Evolutionary conservation across 257 asterid genomes (phyloP).

Genomic region (Striga asiatica): DNA sequence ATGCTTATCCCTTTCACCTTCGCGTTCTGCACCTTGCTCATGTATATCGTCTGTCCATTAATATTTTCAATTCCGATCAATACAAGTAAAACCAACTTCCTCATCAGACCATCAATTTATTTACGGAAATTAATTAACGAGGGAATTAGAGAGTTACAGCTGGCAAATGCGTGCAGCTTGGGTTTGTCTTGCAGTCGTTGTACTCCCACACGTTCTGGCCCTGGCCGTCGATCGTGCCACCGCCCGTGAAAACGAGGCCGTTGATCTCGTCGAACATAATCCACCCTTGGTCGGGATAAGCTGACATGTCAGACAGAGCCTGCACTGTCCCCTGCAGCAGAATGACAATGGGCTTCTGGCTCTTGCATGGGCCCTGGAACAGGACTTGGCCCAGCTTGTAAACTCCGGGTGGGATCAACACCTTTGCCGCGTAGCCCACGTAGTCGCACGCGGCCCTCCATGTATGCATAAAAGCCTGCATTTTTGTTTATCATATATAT

Average conservation of each 20-base stretch:
- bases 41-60: conserved; percentile 29
- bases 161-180: conserved; percentile 34
- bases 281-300: conserved; percentile 41
- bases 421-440: conserved; percentile 21
- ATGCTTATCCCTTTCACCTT: conserved; percentile 31
- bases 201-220: conserved; percentile 42
- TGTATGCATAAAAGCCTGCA: conserved; percentile 44
- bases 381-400: conserved; percentile 26
- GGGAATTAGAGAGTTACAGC: no score
- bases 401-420: conserved; percentile 40
- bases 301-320: conserved; percentile 39
- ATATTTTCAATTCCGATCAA: no score
- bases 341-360: conserved; percentile 26
- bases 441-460: conserved; percentile 52
- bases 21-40: conserved; percentile 31
- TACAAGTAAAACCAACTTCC: no score
- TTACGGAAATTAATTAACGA: not conserved
- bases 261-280: conserved; percentile 25
- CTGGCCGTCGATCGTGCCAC: conserved; percentile 48
- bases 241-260: conserved; percentile 39
- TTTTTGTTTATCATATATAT: no score
- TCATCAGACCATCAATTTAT: not conserved
- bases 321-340: conserved; percentile 34
- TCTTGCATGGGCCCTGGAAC: conserved; percentile 56
- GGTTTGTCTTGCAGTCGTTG: conserved; percentile 41